Evolutionary conservation across 345 rosid genomes (phyloP).

Genomic region (Heritiera littoralis): DNA sequence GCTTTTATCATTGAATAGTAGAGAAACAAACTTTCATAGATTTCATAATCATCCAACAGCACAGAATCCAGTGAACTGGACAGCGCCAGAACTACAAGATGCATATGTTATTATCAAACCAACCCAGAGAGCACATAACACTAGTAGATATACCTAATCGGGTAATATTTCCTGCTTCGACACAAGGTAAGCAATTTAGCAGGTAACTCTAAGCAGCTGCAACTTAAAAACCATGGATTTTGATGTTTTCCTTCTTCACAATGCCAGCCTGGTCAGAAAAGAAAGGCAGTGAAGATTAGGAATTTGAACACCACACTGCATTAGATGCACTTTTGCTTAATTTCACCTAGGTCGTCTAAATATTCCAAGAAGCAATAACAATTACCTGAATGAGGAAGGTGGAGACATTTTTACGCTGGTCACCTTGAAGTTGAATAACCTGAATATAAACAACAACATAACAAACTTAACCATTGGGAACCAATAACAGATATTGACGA

Average conservation of each 20-base stretch:
- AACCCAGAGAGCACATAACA: background rate
- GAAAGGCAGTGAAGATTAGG: background rate
- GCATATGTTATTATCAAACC: slow-evolving; percentile 5
- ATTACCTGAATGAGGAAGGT: slow-evolving; percentile 78
- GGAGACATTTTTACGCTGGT: slow-evolving; percentile 85
- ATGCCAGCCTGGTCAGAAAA: slow-evolving; percentile 62
- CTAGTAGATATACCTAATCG: background rate
- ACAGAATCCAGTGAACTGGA: background rate
- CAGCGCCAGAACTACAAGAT: background rate
- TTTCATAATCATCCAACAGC: slow-evolving; percentile 16
- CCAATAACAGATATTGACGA: background rate
- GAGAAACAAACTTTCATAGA: slow-evolving; percentile 13
- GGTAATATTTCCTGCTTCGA: background rate
- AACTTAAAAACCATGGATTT: slow-evolving; percentile 92
- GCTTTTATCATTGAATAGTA: background rate
- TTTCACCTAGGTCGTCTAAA: background rate
- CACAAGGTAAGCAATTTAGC: background rate
- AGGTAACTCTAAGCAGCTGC: background rate
- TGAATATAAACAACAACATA: slow-evolving; percentile 19
- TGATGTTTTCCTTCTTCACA: slow-evolving; percentile 95
- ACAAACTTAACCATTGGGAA: background rate
- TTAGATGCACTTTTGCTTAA: background rate
- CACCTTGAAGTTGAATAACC: slow-evolving; percentile 97
- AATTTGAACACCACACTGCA: background rate
- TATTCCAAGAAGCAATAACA: background rate